Conservation (phyloP, 352 stramenopile genomes). For the Bremia lactucae region DNA sequence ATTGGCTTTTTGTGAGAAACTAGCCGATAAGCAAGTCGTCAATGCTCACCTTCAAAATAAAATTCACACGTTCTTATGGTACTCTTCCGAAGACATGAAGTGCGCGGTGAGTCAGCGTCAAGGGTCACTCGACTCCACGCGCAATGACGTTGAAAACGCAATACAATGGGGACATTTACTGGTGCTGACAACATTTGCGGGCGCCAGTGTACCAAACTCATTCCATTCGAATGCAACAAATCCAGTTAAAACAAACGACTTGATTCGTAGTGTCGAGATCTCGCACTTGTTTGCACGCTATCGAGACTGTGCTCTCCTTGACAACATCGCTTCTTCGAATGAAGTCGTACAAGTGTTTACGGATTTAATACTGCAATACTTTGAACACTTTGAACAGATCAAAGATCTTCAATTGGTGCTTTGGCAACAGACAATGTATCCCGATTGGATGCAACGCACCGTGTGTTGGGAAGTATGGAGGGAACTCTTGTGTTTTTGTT, state of each 20-base stretch:
- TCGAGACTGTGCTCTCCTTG: constrained; percentile 18
- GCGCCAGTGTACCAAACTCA: too few species aligned
- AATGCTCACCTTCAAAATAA: constrained; percentile 4
- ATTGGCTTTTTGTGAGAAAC: too few species aligned
- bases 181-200: constrained; percentile 23
- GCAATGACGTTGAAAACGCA: constrained; percentile 9
- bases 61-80: constrained; percentile 28
- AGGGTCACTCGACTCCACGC: constrained; percentile 1
- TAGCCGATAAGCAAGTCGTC: constrained; percentile 23
- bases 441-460: constrained; percentile 25
- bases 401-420: constrained; percentile 35
- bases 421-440: constrained; percentile 42
- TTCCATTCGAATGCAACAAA: too few species aligned
- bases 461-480: constrained; percentile 47
- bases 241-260: too few species aligned
- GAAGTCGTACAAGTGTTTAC: constrained; percentile 19
- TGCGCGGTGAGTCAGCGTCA: constrained; percentile 29
- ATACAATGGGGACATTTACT: constrained; percentile 31
- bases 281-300: constrained; percentile 30
- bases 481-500: constrained; percentile 46
- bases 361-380: constrained; percentile 30
- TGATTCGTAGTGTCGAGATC: constrained; percentile 12
- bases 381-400: constrained; percentile 16
- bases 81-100: constrained; percentile 28
- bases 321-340: constrained; percentile 6